Percentiles rank a stretch among this genome's conserved stretches.
These are phyloP conservation scores for Ceratobasidium papillatum DNA, from an alignment of 1,284 basidiomycete species.

Conservation along the genomic window DNA sequence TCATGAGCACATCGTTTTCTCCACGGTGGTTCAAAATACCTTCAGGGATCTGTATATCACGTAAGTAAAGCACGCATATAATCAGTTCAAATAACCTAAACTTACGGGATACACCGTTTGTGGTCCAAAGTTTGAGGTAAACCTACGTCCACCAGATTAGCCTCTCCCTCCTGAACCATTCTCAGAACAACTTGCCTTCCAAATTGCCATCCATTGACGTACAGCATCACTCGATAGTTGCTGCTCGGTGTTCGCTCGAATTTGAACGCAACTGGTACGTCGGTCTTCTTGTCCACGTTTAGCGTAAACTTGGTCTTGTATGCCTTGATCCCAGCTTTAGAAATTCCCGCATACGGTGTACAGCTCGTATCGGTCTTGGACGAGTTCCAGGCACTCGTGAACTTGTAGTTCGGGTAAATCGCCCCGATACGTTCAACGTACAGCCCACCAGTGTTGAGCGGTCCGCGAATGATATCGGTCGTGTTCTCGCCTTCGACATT, in stretches of 20 bases:
- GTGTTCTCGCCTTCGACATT: slow-evolving; percentile 31
- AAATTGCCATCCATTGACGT: slow-evolving; percentile 35
- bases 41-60: slow-evolving; percentile 53
- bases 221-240: slow-evolving; percentile 35
- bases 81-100: slow-evolving; percentile 41
- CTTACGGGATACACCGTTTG: slow-evolving; percentile 27
- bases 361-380: slow-evolving; percentile 23
- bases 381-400: slow-evolving; percentile 31
- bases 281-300: slow-evolving; percentile 24
- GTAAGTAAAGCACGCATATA: slow-evolving; percentile 49
- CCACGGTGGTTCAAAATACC: slow-evolving; percentile 58
- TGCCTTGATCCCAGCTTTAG: slow-evolving; percentile 26
- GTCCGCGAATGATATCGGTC: slow-evolving; percentile 32
- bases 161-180: background rate
- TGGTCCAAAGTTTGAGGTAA: slow-evolving; percentile 22
- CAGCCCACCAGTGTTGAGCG: slow-evolving; percentile 27
- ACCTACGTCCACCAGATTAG: background rate
- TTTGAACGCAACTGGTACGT: slow-evolving; percentile 24
- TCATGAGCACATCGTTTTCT: slow-evolving; percentile 55
- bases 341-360: slow-evolving; percentile 20
- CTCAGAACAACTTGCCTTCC: slow-evolving; percentile 10
- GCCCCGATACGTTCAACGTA: slow-evolving; percentile 35
- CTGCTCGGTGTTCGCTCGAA: slow-evolving; percentile 19
- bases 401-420: slow-evolving; percentile 22
- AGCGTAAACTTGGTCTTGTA: slow-evolving; percentile 36